Evolutionary conservation across 352 stramenopile species (phyloP), one percentile per base, ranked within the genome.

Genomic region (Ophiocytium majus): DNA sequence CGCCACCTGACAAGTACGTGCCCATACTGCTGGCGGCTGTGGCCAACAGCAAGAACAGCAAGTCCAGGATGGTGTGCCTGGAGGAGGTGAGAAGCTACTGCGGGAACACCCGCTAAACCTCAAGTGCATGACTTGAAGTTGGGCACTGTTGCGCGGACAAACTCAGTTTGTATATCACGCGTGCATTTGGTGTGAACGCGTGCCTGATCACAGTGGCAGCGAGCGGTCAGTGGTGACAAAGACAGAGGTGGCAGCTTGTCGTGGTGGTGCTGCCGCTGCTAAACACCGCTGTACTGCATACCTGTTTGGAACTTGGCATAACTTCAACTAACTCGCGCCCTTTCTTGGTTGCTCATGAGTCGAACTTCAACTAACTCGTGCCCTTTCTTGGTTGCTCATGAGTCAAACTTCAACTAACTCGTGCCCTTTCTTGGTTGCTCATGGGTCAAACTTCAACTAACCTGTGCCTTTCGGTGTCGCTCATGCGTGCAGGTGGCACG

Each of bases 41-140:
- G 28, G 82, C 82, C 5, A 81, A 5, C n/a, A 81, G 19, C 23
- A 89, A 89, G 50, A 89, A 89, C 76, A 86, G 63, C 76, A 84
- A 75, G 5, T 84, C 85, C 35, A 76, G 80, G 5, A 66, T 86
- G 9, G 66, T 80, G 31, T 89, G 85, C 37, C 80, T 89, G 14
- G 63, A 82, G 76, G 81, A 89, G 76, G 75, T 89, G 9, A 66
- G 76, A 71, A 50, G 80, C 10, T 34, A 23, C 31, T 79, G 10
- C 23, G 17, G 35, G 31, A 19, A 23, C 49, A 10, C 49, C 10
- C 49, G 31, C 49, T 31, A 49, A 79, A 66, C 49, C 17, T 79
- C 17, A 49, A 79, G 31, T 17, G 35, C 23, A 35, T 35, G 35
- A 35, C 17, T 34, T 19, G 10, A 10, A 19, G 31, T 79, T 79